These are phyloP conservation scores for Wickerhamomyces ciferrii DNA, from an alignment of 805 yeast species.

Conservation along the genomic window DNA sequence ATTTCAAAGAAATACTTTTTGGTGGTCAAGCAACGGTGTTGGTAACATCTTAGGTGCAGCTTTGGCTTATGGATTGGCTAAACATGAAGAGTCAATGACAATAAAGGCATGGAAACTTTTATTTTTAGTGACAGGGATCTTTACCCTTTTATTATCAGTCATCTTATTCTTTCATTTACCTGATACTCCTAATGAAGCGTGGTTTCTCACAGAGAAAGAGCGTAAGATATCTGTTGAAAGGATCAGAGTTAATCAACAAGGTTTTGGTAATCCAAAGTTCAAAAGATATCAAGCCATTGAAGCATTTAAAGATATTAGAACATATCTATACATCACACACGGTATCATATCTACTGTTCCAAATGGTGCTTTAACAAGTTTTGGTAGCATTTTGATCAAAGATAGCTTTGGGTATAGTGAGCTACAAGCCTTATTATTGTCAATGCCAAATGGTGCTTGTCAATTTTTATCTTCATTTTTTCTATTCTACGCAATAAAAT, in stretches of 20 bases:
- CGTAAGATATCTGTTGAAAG: constrained; percentile 34
- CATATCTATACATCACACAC: constrained; percentile 31
- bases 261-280: constrained; percentile 40
- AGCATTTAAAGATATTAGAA: constrained; percentile 33
- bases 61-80: constrained; percentile 41
- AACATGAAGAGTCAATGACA: constrained; percentile 23
- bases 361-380: constrained; percentile 42
- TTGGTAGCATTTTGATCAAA: constrained; percentile 31
- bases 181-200: constrained; percentile 36
- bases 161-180: constrained; percentile 38
- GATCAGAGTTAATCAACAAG: constrained; percentile 38
- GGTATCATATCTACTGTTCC: constrained; percentile 28
- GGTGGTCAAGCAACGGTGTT: constrained; percentile 38
- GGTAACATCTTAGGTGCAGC: constrained; percentile 41
- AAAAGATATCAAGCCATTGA: constrained; percentile 40
- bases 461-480: constrained; percentile 24
- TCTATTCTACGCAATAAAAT: background rate
- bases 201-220: constrained; percentile 33
- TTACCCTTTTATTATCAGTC: constrained; percentile 42
- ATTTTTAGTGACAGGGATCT: constrained; percentile 45
- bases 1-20: constrained; percentile 30
- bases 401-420: constrained; percentile 18
- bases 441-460: constrained; percentile 29
- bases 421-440: constrained; percentile 25
- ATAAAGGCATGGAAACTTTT: constrained; percentile 46